Percentiles rank a stretch among this genome's conserved stretches.
Conservation (phyloP, 129 eudicot genomes). For the Silybum marianum region DNA sequence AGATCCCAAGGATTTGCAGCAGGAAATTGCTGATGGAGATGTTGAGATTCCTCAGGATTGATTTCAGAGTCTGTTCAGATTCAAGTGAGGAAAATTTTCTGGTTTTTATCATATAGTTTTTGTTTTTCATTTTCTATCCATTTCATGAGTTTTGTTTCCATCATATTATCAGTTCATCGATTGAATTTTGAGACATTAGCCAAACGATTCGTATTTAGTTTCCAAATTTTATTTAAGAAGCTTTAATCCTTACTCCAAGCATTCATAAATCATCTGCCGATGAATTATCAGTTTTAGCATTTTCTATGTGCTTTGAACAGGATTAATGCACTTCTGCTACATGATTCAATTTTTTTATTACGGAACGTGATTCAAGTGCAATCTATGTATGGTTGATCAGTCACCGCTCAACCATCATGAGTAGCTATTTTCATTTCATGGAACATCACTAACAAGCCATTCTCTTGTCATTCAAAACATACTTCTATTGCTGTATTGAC, state of each 20-base stretch:
- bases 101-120: conserved; percentile 20
- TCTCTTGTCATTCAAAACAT: too few species aligned
- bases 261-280: not conserved
- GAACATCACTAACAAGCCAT: too few species aligned
- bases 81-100: conserved; percentile 2
- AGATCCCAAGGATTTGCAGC: conserved; percentile 72
- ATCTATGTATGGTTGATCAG: not conserved
- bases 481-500: not conserved
- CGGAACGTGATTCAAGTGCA: not conserved
- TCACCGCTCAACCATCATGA: not conserved
- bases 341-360: not conserved
- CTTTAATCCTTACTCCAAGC: not conserved
- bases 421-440: too few species aligned
- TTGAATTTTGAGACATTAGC: conserved; percentile 6
- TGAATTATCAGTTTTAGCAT: not conserved
- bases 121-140: not conserved
- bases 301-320: not conserved
- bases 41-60: conserved; percentile 61
- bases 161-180: not conserved
- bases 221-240: not conserved
- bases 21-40: conserved; percentile 61
- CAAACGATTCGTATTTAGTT: not conserved
- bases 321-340: not conserved
- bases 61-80: not conserved
- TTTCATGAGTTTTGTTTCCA: not conserved